A percentile compares a stretch with the other conserved stretches of the same genome.
Conservation (phyloP, 2,329 filamentous ascomycete genomes). For the Aspergillus tamarii region DNA sequence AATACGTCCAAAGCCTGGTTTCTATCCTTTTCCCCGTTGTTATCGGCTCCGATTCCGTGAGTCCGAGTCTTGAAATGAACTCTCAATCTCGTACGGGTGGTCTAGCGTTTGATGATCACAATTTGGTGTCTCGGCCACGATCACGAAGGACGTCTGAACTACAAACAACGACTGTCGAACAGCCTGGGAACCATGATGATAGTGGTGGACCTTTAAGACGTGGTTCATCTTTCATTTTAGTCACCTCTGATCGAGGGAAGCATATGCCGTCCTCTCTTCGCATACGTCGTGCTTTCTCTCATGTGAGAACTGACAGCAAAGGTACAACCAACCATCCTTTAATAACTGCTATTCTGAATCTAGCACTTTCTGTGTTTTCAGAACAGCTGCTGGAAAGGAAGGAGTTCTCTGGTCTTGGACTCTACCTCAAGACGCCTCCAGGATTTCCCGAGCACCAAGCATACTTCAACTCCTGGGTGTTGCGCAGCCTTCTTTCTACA, state of each 20-base stretch:
- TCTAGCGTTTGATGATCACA: slow-evolving; percentile 81
- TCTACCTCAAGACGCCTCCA: slow-evolving; percentile 86
- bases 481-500: slow-evolving; percentile 73
- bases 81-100: slow-evolving; percentile 81
- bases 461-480: slow-evolving; percentile 88
- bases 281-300: slow-evolving; percentile 65
- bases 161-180: slow-evolving; percentile 67
- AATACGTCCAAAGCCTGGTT: slow-evolving; percentile 79
- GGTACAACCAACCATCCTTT: slow-evolving; percentile 65
- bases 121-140: slow-evolving; percentile 79
- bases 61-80: slow-evolving; percentile 82
- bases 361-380: slow-evolving; percentile 78
- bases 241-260: slow-evolving; percentile 70
- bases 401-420: slow-evolving; percentile 83
- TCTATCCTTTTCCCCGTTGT: slow-evolving; percentile 83
- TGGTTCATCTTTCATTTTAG: slow-evolving; percentile 87
- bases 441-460: slow-evolving; percentile 94
- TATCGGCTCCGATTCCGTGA: slow-evolving; percentile 81
- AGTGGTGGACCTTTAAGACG: slow-evolving; percentile 70
- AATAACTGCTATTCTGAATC: slow-evolving; percentile 74
- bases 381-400: slow-evolving; percentile 85
- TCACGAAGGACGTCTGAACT: slow-evolving; percentile 70
- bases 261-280: slow-evolving; percentile 63
- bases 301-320: slow-evolving; percentile 56
- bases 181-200: slow-evolving; percentile 48